Evolutionary conservation across 441 rosid species (phyloP), one percentile per base, ranked within the genome.

Genomic region (Aleurites moluccanus): DNA sequence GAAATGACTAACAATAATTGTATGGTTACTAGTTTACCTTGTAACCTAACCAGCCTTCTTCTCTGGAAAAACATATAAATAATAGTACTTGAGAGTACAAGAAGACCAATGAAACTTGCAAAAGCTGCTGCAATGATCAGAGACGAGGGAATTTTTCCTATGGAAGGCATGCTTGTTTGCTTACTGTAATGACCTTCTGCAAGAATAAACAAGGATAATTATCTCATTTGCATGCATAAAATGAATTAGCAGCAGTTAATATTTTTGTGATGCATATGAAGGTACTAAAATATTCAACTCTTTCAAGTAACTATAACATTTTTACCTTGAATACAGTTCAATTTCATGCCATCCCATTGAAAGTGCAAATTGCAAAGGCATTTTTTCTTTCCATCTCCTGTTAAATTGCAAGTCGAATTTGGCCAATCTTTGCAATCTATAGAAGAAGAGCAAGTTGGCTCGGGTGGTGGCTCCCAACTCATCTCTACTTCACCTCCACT

Each of bases 361-460:
- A 75, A 85, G 69, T 44, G 69, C 64, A 69, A 56, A 33, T 73
- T 77, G 74, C 97, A 90, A 53, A 80, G 57, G 85, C 97, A 92
- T 61, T 73, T 81, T 59, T 77, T 83, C 79, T 49, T 70, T 52
- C 87, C 83, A 21, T 84, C 76, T 44, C 70, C 47, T 47, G 81
- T 78, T 21, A 35, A 72, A 50, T 74, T 78, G 72, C 94, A 90
- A 69, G 82, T 70, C 15, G 95, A 85, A 75, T 83, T 56, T 0
- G 92, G 91, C 91, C 92, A 92, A 73, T 86, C 89, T 59, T 55
- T 85, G 86, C 95, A 92, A 59, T 87, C 92, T 64, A 59, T 40
- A 44, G 84, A 66, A n/a, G 84, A 72, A 69, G 69, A 72, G 75
- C 92, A 92, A 30, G 78, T 81, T 47, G 91, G 92, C 83, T 86